Percentiles rank a stretch among this genome's conserved stretches.
phyloP scores from a whole-genome alignment of 257 asterid species.

The Buddleja alternifolia region DNA sequence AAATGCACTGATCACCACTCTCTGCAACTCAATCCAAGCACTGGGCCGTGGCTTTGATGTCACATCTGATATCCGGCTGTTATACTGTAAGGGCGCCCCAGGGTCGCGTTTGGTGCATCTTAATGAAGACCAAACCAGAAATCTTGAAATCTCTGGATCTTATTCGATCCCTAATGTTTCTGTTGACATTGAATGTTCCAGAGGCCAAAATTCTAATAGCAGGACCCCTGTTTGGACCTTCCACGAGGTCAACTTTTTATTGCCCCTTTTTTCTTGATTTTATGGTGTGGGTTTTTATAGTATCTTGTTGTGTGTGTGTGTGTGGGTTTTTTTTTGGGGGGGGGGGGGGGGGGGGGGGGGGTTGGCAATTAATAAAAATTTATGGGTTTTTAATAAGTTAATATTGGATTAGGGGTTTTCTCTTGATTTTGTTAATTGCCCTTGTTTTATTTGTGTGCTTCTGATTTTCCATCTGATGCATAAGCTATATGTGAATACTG shows the following conservation, averaged over 20 bases:
- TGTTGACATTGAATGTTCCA: constrained; percentile 69
- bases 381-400: neutral
- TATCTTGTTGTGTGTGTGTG: neutral
- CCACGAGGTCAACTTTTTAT: constrained; percentile 60
- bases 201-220: constrained; percentile 50
- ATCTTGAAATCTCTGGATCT: constrained; percentile 64
- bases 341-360: no score
- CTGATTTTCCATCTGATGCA: constrained; percentile 18
- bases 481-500: constrained; percentile 9
- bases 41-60: constrained; percentile 99
- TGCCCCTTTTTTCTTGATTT: neutral
- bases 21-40: constrained; percentile 91
- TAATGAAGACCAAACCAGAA: constrained; percentile 57
- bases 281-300: neutral
- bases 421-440: neutral
- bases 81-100: constrained; percentile 92
- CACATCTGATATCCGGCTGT: constrained; percentile 92
- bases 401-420: constrained; percentile 7
- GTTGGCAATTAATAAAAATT: neutral
- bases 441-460: neutral
- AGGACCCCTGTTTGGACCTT: constrained; percentile 75
- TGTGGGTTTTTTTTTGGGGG: neutral
- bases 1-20: constrained; percentile 73
- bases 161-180: constrained; percentile 75
- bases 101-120: constrained; percentile 78